A percentile compares a stretch with the other conserved stretches of the same genome.
Conservation (phyloP, 495 filamentous ascomycete genomes). For the Glutinoglossum americanum region DNA sequence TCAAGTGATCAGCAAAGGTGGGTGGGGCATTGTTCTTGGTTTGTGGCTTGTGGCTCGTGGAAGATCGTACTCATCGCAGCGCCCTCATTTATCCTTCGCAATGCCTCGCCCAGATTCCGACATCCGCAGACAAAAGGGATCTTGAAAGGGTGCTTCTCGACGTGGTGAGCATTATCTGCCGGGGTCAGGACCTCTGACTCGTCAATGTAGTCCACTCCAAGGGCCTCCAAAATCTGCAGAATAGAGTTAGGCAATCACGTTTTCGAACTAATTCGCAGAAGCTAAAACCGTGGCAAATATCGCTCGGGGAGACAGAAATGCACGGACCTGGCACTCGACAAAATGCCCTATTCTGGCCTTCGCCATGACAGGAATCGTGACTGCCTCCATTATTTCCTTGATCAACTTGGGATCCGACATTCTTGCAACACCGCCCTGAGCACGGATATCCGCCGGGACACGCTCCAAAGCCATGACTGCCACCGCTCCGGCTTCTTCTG, state of each 20-base stretch:
- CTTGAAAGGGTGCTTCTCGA: conserved; percentile 66
- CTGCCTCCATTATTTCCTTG: conserved; percentile 83
- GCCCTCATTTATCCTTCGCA: conserved; percentile 78
- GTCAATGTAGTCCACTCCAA: conserved; percentile 95
- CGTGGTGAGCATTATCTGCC: conserved; percentile 76
- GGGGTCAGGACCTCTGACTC: conserved; percentile 94
- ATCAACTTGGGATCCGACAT: conserved; percentile 96
- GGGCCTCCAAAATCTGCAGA: conserved; percentile 69
- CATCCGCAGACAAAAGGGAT: conserved; percentile 94
- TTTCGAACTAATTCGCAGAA: background rate
- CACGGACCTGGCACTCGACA: conserved; percentile 75
- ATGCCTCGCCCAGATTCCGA: conserved; percentile 82
- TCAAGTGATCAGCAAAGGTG: background rate
- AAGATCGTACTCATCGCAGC: conserved; percentile 54
- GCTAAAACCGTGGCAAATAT: background rate
- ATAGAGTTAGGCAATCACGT: background rate
- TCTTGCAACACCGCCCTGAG: conserved; percentile 76
- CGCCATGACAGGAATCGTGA: conserved; percentile 99
- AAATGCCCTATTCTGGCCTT: conserved; percentile 97
- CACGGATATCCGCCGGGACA: conserved; percentile 91
- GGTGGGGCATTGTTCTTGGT: background rate
- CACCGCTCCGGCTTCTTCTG: conserved; percentile 85
- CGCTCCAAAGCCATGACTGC: conserved; percentile 98
- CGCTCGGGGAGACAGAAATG: background rate
- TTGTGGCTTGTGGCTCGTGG: too few species aligned